A percentile compares a stretch with the other conserved stretches of the same genome.
These are phyloP conservation scores for Ilyonectria destructans DNA, from an alignment of 2,329 filamentous ascomycete genomes.

Conservation along the genomic window DNA sequence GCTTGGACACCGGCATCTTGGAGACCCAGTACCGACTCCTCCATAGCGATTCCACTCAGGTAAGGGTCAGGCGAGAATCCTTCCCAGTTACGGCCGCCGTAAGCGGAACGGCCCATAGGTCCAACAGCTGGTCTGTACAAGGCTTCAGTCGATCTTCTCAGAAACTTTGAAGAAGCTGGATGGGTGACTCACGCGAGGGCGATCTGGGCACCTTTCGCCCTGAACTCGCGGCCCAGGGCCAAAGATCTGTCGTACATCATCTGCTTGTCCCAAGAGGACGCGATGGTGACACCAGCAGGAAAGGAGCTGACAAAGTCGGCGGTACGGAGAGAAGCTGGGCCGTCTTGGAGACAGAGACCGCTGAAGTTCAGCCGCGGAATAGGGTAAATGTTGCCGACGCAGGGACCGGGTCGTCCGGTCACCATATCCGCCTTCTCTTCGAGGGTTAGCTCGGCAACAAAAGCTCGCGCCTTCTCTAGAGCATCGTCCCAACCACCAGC, in stretches of 20 bases:
- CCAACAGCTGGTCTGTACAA: conserved; percentile 54
- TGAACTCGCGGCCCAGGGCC: conserved; percentile 73
- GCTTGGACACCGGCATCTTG: conserved; percentile 58
- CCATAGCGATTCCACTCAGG: conserved; percentile 71
- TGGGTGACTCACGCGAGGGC: conserved; percentile 51
- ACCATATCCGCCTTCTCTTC: conserved; percentile 54
- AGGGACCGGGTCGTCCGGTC: conserved; percentile 54
- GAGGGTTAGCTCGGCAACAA: conserved; percentile 49
- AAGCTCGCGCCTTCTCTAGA: conserved; percentile 55
- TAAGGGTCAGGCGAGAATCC: conserved; percentile 77
- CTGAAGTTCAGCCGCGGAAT: conserved; percentile 60
- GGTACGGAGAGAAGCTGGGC: conserved; percentile 50
- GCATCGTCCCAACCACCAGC: conserved; percentile 54
- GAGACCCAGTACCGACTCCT: conserved; percentile 53
- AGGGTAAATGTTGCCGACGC: conserved; percentile 55
- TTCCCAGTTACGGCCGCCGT: conserved; percentile 77
- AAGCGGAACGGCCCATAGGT: conserved; percentile 61
- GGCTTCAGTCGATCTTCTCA: conserved; percentile 54
- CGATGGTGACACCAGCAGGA: conserved; percentile 75
- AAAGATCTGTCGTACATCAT: conserved; percentile 76
- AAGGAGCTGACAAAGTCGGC: conserved; percentile 63
- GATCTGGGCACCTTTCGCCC: conserved; percentile 81
- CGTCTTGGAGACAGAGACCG: conserved; percentile 60
- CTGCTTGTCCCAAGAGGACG: conserved; percentile 76
- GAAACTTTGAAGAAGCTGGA: too few species aligned